Conservation (phyloP, 2,329 filamentous ascomycete genomes). For the Tolypocladium sp. region DNA sequence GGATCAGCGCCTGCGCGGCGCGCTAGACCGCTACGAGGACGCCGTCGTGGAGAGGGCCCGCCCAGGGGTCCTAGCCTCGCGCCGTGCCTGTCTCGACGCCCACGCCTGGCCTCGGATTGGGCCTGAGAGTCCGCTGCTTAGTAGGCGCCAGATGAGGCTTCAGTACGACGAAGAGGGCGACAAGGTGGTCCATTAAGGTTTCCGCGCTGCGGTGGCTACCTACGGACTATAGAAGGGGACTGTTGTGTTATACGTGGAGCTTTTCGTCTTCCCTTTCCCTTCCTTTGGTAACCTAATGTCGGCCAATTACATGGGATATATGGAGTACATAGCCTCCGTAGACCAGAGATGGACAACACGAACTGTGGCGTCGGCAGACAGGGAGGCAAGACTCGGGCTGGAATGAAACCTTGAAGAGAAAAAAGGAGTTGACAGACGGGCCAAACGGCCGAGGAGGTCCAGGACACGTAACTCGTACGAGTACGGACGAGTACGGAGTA, state of each 20-base stretch:
- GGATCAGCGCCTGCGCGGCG: conserved; percentile 10
- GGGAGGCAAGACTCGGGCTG: not conserved
- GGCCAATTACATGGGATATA: not conserved
- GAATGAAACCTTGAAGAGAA: not conserved
- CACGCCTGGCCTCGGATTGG: conserved; percentile 37
- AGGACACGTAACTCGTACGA: not conserved
- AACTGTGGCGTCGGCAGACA: too few relatives aligned
- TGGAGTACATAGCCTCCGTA: not conserved
- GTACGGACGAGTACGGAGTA: too few relatives aligned
- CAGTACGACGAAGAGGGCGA: conserved; percentile 17
- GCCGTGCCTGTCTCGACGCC: conserved; percentile 45
- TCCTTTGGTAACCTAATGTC: not conserved
- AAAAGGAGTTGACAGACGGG: not conserved
- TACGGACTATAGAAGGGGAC: not conserved
- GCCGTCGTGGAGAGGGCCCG: conserved; percentile 31
- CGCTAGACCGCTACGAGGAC: conserved; percentile 32
- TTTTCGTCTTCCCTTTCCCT: not conserved
- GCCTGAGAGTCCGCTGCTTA: conserved; percentile 25
- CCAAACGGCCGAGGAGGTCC: not conserved
- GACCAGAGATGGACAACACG: too few relatives aligned
- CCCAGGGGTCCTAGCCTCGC: conserved; percentile 38
- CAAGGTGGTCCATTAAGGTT: not conserved
- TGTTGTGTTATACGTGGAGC: not conserved
- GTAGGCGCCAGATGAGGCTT: conserved; percentile 25
- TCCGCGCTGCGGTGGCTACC: not conserved